Conservation (phyloP, 352 stramenopile genomes). For the Phytopythium aichiense region DNA sequence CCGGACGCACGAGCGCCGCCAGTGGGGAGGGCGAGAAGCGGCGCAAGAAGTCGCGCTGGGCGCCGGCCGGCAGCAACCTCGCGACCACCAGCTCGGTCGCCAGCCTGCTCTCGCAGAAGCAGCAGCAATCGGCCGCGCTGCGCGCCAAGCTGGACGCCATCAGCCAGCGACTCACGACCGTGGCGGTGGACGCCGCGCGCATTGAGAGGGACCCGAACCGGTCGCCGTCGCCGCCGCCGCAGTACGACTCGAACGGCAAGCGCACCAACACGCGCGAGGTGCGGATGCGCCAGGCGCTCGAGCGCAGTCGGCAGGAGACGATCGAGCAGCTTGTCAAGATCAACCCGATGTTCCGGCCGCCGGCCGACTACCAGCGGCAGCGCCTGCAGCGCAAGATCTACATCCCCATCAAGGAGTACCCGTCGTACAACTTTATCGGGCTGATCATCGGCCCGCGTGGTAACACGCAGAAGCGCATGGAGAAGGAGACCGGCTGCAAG, state of each 20-base stretch:
- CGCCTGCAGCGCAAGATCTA: slow-evolving; percentile 96
- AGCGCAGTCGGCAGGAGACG: slow-evolving; percentile 88
- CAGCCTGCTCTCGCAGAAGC: slow-evolving; percentile 47
- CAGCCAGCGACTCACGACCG: slow-evolving; percentile 69
- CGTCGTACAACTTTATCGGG: slow-evolving; percentile 99
- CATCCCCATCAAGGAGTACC: slow-evolving; percentile 97
- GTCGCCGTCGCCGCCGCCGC: slow-evolving; percentile 89
- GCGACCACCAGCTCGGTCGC: slow-evolving; percentile 35
- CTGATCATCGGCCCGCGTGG: slow-evolving; percentile 98
- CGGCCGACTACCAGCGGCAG: slow-evolving; percentile 86
- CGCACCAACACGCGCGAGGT: slow-evolving; percentile 96
- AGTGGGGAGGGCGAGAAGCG: slow-evolving; percentile 38
- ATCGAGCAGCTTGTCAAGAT: slow-evolving; percentile 96
- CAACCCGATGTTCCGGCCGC: slow-evolving; percentile 88
- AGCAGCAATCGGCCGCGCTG: slow-evolving; percentile 71
- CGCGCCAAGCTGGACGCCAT: slow-evolving; percentile 72
- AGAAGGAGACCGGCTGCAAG: slow-evolving; percentile 98
- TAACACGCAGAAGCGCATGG: slow-evolving; percentile 99
- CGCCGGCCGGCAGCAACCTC: slow-evolving; percentile 29
- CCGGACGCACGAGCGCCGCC: not conserved
- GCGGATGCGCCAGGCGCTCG: slow-evolving; percentile 90
- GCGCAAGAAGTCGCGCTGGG: slow-evolving; percentile 82
- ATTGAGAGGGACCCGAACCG: slow-evolving; percentile 87
- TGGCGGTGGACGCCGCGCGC: slow-evolving; percentile 70
- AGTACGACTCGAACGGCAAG: slow-evolving; percentile 96